phyloP scores from a whole-genome alignment of 2,329 filamentous ascomycete genomes.

The Hirsutella thompsonii region DNA sequence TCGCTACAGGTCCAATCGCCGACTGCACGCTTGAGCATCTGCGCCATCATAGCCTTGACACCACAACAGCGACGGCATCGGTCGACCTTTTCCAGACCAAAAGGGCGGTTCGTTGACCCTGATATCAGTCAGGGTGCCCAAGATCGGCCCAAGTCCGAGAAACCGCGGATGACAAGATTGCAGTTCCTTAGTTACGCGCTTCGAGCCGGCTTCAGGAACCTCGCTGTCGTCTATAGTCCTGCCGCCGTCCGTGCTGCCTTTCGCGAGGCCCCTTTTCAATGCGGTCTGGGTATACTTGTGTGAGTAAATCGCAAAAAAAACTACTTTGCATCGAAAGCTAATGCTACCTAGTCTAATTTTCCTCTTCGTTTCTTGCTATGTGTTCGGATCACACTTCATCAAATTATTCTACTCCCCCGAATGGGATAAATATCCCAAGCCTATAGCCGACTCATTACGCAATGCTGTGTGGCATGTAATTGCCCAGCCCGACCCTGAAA shows the following conservation, averaged over 20 bases:
- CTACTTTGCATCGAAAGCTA: background rate
- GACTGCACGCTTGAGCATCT: constrained; percentile 14
- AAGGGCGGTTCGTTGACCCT: too few species aligned
- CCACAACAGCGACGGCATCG: constrained; percentile 15
- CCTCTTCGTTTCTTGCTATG: constrained; percentile 14
- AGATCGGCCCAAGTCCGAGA: constrained; percentile 6
- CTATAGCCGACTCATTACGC: constrained; percentile 66
- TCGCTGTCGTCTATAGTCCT: constrained; percentile 19
- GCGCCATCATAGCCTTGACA: constrained; percentile 13
- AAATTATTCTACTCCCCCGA: constrained; percentile 41
- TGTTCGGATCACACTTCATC: constrained; percentile 31
- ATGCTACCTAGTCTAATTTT: constrained; percentile 6
- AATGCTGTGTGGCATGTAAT: constrained; percentile 81
- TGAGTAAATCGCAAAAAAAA: constrained; percentile 7
- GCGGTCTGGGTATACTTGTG: constrained; percentile 17
- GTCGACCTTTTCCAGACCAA: constrained; percentile 10
- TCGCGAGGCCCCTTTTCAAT: constrained; percentile 17
- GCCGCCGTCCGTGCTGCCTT: constrained; percentile 21
- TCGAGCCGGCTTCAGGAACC: constrained; percentile 20
- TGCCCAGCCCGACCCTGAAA: constrained; percentile 56
- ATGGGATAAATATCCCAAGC: constrained; percentile 49
- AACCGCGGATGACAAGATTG: constrained; percentile 18
- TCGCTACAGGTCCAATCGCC: constrained; percentile 18
- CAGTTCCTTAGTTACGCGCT: constrained; percentile 16
- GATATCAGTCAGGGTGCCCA: too few species aligned